Evolutionary conservation across 1,284 basidiomycete genomes (phyloP), one percentile per base, ranked within the genome.

Genomic region (Boletus holoroseus): DNA sequence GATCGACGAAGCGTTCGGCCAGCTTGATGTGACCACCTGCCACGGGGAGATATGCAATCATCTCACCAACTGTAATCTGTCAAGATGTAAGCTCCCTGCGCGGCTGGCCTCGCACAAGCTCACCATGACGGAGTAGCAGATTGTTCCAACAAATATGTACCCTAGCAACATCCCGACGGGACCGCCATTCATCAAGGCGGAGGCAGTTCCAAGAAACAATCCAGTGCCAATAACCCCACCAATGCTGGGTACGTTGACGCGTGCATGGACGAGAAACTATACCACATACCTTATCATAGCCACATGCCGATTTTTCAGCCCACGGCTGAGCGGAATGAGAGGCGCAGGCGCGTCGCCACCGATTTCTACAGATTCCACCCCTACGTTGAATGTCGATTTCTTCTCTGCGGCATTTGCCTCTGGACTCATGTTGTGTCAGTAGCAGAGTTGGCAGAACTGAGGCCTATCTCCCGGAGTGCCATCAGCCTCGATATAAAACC

Each of bases 1-100:
- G 78, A 63, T 85, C 78, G 27, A 86, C 78, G 61, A 86, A 86
- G 26, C 83, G 79, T 51, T 78, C 76, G 6, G 83, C 80, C 35
- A 86, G 72, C 54, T 73, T 77, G 63, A 86, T 81, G 64, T 83
- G 83, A 45, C 83, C 79, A 55, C 81, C 84, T 31, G 67, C 32
- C 3, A 74, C 51, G 6, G 72, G 72, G 13, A 75, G 67, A 44
- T 66, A 69, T 9, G 68, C 60, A 18, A 58, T 62, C 63, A 66
- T 62, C 22, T 63, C 59, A 62, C 61, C 70, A 61, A 72, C 50
- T 59, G 60, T 46, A 15, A 58, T 39, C 61, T 63, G 15, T 22
- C 24, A 20, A 40, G 16, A 18, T 13, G 32, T 36, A 26, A 46
- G 35, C 13, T 24, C 16, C 9, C 7, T n/a, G 18, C 2, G 5